Base-by-base conservation (phyloP, 1,139 yeast genomes). In the Blastobotrys petasosporus region DNA sequence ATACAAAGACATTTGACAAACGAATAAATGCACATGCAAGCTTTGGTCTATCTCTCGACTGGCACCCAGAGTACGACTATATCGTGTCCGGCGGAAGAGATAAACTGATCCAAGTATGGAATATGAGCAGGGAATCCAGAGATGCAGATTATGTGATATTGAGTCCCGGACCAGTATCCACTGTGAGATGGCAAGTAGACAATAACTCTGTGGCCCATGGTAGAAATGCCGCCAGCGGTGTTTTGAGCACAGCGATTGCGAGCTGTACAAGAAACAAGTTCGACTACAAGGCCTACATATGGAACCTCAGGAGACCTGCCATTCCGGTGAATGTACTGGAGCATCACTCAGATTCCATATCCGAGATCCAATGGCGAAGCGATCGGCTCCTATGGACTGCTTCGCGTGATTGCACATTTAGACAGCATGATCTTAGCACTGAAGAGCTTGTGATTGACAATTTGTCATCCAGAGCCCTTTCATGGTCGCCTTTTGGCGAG, bases 31-130 rank as follows among this genome's bases (percentile, higher is more conserved):
- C 95, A 2, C 98, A 92, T 62, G 77, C 92, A 1, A 95, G 95
- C 0, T 94, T 95, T 1, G 97, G 95, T 0, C 70, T 90, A 16
- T 79, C 95, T 1, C 66, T 92, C 8, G 88, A 86, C 59, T 88
- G 95, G 79, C 96, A 90, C 59, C 94, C 95, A 0, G 83, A 80
- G 41, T 67, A 75, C 36, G 95, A 88, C 54, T 85, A 82, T 57
- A 77, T 92, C 13, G 82, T 83, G 1, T 86, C 96, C 10, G 97
- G 97, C 15, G 98, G 98, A 9, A 73, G 97, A 56, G 99, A 92
- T 65, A 85, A 80, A 52, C 82, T 82, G 53, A 73, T 86, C 37
- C 87, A 86, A 53, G 77, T 85, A 1, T 87, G 95, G 90, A 84
- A 84, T 59, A 68, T 79, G 73, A 63, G 67, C 6, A 56, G 64